Conservation (phyloP, 345 rosid species). For the Eucalyptus curtisii region DNA sequence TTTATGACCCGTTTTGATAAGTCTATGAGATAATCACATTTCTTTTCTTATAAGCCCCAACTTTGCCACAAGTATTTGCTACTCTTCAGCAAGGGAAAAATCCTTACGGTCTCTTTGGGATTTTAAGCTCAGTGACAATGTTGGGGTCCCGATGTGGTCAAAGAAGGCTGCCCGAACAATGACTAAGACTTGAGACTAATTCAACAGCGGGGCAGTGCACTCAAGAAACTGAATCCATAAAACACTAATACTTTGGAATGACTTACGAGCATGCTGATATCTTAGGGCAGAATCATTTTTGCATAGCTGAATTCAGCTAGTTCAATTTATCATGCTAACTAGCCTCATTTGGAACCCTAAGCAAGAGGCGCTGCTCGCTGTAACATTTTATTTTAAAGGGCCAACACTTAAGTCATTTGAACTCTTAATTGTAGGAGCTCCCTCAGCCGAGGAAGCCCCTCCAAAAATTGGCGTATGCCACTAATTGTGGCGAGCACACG, state of each 20-base stretch:
- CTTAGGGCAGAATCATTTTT: not conserved
- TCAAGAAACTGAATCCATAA: not conserved
- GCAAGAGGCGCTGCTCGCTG: not conserved
- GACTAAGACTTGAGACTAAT: not conserved
- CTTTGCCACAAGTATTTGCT: not conserved
- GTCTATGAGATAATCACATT: not conserved
- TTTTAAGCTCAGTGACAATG: not conserved
- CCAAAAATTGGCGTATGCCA: conserved; percentile 13
- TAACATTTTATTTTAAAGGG: not conserved
- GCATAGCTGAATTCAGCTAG: not conserved
- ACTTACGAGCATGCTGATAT: too few relatives aligned
- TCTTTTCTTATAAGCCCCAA: not conserved
- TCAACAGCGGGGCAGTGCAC: not conserved
- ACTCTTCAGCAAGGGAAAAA: not conserved
- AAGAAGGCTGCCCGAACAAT: not conserved
- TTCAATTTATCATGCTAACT: not conserved
- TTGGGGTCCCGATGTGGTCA: not conserved
- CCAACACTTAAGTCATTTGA: not conserved
- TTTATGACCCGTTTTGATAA: too few relatives aligned
- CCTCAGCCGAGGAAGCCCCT: not conserved
- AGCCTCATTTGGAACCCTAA: not conserved
- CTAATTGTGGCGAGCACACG: conserved; percentile 5
- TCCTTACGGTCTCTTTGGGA: not conserved
- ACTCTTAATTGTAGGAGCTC: not conserved
- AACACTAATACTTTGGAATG: not conserved